phyloP scores from a whole-genome alignment of 768 basidiomycete genomes.

The Chalciporus pseudorubinellus region DNA sequence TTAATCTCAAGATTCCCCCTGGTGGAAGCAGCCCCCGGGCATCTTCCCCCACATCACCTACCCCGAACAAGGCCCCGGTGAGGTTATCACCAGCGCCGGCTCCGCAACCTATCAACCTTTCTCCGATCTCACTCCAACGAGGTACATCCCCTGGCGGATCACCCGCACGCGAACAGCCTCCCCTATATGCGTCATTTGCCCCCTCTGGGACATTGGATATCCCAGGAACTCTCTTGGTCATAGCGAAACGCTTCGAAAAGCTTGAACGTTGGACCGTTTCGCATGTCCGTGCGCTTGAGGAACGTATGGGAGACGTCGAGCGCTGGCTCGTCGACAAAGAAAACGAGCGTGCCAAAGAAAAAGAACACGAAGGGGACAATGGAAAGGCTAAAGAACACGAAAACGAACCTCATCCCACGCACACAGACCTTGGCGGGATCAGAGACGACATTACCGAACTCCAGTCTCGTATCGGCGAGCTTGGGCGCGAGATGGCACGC shows the following conservation, averaged over 20 bases:
- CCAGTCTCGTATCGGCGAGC: slow-evolving; percentile 67
- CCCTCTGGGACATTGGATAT: slow-evolving; percentile 70
- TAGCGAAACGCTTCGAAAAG: slow-evolving; percentile 80
- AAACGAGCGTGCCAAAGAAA: slow-evolving; percentile 47
- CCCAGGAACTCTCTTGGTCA: slow-evolving; percentile 66
- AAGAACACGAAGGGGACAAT: slow-evolving; percentile 47
- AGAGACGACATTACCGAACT: slow-evolving; percentile 71
- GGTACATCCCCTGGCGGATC: slow-evolving; percentile 38
- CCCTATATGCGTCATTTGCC: slow-evolving; percentile 75
- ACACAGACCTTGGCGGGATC: slow-evolving; percentile 49
- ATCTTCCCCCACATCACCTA: slow-evolving; percentile 61
- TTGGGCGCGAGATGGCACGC: slow-evolving; percentile 80
- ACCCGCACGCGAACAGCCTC: slow-evolving; percentile 51
- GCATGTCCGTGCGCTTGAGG: slow-evolving; percentile 85
- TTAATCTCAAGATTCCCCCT: slow-evolving; percentile 54
- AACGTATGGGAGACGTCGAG: slow-evolving; percentile 90
- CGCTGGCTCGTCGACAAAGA: slow-evolving; percentile 86
- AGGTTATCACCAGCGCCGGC: slow-evolving; percentile 37
- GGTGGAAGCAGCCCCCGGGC: slow-evolving; percentile 46
- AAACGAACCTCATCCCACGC: slow-evolving; percentile 17
- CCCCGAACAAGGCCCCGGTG: slow-evolving; percentile 40
- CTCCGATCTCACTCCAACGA: slow-evolving; percentile 62
- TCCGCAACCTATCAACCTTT: slow-evolving; percentile 48
- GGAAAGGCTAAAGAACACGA: slow-evolving; percentile 6
- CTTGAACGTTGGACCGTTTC: slow-evolving; percentile 88